phyloP scores from a whole-genome alignment of 2,329 filamentous ascomycete genomes.

The Fusarium sp. region DNA sequence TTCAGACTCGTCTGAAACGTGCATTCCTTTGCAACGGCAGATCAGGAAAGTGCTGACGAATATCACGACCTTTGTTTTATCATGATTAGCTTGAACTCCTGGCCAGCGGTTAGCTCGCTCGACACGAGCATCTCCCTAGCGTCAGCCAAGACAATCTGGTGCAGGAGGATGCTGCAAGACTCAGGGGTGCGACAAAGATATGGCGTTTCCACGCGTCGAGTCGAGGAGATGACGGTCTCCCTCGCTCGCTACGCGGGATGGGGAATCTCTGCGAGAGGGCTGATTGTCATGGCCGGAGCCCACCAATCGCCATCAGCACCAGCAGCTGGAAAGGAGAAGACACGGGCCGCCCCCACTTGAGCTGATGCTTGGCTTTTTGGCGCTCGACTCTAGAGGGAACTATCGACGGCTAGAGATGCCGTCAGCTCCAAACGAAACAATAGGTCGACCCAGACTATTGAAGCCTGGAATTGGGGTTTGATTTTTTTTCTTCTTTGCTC shows the following conservation, averaged over 20 bases:
- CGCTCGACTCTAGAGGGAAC: slow-evolving; percentile 15
- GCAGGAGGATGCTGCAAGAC: slow-evolving; percentile 18
- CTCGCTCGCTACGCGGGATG: neutral
- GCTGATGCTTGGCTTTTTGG: slow-evolving; percentile 10
- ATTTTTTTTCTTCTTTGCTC: slow-evolving; percentile 1
- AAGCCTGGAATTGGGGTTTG: slow-evolving; percentile 27
- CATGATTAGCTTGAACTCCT: slow-evolving; percentile 11
- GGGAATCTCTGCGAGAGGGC: neutral
- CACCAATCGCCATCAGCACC: neutral
- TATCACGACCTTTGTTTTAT: slow-evolving; percentile 17
- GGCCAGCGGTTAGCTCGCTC: slow-evolving; percentile 10
- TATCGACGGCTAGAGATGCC: slow-evolving; percentile 30
- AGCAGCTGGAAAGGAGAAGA: slow-evolving; percentile 13
- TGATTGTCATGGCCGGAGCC: neutral
- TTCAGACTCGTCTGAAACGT: slow-evolving; percentile 35
- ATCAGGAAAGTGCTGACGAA: slow-evolving; percentile 17
- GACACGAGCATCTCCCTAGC: neutral
- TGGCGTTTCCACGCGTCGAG: slow-evolving; percentile 1
- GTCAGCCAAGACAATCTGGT: neutral
- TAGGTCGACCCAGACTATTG: slow-evolving; percentile 32
- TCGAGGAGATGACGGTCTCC: slow-evolving; percentile 4
- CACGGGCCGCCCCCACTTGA: slow-evolving; percentile 7
- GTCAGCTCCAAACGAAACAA: slow-evolving; percentile 37
- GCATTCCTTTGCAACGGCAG: slow-evolving; percentile 7
- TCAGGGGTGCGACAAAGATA: slow-evolving; percentile 21